Conservation (phyloP, 352 stramenopile genomes). For the Globisporangium spinosum region DNA sequence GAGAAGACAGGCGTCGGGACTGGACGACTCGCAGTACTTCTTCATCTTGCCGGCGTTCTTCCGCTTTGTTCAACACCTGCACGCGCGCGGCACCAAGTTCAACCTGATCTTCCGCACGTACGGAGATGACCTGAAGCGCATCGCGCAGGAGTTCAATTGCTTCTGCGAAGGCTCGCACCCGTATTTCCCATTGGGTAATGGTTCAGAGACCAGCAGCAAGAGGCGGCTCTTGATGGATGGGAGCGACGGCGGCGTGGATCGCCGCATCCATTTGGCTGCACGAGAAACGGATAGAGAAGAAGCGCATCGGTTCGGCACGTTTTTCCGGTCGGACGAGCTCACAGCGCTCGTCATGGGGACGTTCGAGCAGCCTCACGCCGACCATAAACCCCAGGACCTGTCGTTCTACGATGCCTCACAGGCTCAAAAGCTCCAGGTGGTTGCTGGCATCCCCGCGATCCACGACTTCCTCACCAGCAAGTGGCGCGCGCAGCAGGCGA, state of each 20-base stretch:
- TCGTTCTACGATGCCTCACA: constrained; percentile 34
- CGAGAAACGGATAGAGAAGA: neutral
- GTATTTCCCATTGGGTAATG: constrained; percentile 27
- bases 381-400: constrained; percentile 16
- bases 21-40: constrained; percentile 42
- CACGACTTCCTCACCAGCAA: constrained; percentile 43
- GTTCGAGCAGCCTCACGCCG: constrained; percentile 48
- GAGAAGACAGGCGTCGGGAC: constrained; percentile 21
- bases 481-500: constrained; percentile 49
- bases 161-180: constrained; percentile 71
- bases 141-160: constrained; percentile 74
- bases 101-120: constrained; percentile 80
- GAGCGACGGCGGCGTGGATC: constrained; percentile 41
- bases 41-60: constrained; percentile 77
- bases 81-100: constrained; percentile 41
- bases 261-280: constrained; percentile 41
- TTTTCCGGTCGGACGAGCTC: constrained; percentile 42
- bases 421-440: constrained; percentile 21
- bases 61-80: constrained; percentile 44
- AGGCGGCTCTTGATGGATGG: constrained; percentile 43
- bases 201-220: neutral
- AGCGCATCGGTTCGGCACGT: constrained; percentile 53
- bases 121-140: constrained; percentile 60
- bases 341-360: constrained; percentile 71
- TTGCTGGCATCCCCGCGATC: constrained; percentile 42